These are phyloP conservation scores for Oryza meridionalis DNA, from an alignment of 176 grass and related monocot species.

Conservation along the genomic window DNA sequence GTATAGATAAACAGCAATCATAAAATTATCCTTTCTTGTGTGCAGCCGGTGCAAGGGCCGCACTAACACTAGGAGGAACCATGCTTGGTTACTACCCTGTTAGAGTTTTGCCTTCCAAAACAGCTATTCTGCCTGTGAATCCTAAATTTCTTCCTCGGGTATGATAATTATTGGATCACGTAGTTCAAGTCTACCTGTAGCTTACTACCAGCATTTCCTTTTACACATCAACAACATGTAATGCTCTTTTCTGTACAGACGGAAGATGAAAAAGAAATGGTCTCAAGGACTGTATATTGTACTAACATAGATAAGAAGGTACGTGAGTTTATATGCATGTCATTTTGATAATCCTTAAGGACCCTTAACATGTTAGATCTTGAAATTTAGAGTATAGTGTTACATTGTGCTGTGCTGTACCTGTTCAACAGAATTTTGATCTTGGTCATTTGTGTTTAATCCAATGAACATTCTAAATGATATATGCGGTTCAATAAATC, in stretches of 20 bases:
- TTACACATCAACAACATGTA: background rate
- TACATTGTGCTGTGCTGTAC: background rate
- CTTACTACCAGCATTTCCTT: background rate
- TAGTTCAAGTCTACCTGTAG: conserved; percentile 3
- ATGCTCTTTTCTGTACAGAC: conserved; percentile 53
- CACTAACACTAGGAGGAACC: conserved; percentile 72
- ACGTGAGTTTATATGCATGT: background rate
- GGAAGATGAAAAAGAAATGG: conserved; percentile 88
- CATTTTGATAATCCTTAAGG: background rate
- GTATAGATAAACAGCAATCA: conserved; percentile 16
- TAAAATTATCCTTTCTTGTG: conserved; percentile 35
- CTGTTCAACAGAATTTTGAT: conserved; percentile 19
- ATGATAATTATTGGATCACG: conserved; percentile 23
- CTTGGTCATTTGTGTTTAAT: conserved; percentile 1
- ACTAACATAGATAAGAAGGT: conserved; percentile 99
- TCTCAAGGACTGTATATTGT: conserved; percentile 92
- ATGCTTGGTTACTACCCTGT: conserved; percentile 84
- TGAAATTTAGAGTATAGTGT: background rate
- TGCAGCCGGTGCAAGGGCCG: conserved; percentile 79
- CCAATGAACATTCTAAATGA: background rate
- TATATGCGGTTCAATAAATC: background rate
- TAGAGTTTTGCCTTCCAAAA: conserved; percentile 93
- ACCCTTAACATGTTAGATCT: background rate
- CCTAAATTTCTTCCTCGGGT: conserved; percentile 90
- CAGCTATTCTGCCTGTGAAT: conserved; percentile 91